Percentiles rank a stretch among this genome's conserved stretches.
Conservation (phyloP, 768 basidiomycete genomes). For the Leccinellum rugosiceps region DNA sequence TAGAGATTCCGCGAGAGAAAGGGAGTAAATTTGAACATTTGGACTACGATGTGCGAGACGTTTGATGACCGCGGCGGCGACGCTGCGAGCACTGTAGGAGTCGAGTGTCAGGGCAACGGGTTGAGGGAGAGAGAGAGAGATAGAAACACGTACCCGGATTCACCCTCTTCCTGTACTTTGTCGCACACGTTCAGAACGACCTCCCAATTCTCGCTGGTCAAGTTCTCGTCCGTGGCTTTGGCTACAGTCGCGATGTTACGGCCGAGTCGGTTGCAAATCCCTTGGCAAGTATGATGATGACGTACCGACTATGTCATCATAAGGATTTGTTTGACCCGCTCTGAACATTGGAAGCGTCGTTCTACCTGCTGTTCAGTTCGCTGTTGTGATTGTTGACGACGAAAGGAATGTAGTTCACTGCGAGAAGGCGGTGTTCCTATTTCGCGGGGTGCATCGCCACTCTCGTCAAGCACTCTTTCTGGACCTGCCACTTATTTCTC, state of each 20-base stretch:
- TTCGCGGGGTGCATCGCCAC: slow-evolving; percentile 6
- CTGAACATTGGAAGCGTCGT: slow-evolving; percentile 56
- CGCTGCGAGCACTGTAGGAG: slow-evolving; percentile 73
- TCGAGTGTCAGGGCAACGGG: slow-evolving; percentile 15
- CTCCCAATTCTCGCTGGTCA: slow-evolving; percentile 95
- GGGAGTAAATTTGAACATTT: slow-evolving; percentile 93
- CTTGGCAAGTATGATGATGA: slow-evolving; percentile 19
- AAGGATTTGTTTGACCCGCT: slow-evolving; percentile 64
- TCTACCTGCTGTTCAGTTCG: slow-evolving; percentile 6
- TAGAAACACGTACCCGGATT: slow-evolving; percentile 59
- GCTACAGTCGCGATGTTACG: slow-evolving; percentile 40
- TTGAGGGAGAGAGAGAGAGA: background rate
- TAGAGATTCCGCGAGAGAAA: slow-evolving; percentile 83
- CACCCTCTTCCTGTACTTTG: slow-evolving; percentile 89
- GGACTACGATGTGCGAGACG: slow-evolving; percentile 92
- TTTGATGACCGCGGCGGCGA: slow-evolving; percentile 81
- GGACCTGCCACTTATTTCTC: slow-evolving; percentile 8
- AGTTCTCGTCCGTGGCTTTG: slow-evolving; percentile 97
- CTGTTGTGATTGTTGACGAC: slow-evolving; percentile 15
- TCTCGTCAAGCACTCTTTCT: background rate
- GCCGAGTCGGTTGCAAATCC: slow-evolving; percentile 4
- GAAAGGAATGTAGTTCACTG: slow-evolving; percentile 16
- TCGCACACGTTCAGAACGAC: slow-evolving; percentile 92
- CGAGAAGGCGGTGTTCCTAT: slow-evolving; percentile 32
- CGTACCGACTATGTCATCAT: slow-evolving; percentile 91